Evolutionary conservation across 148 eudicot genomes (phyloP).

Genomic region (Selenicereus undatus): DNA sequence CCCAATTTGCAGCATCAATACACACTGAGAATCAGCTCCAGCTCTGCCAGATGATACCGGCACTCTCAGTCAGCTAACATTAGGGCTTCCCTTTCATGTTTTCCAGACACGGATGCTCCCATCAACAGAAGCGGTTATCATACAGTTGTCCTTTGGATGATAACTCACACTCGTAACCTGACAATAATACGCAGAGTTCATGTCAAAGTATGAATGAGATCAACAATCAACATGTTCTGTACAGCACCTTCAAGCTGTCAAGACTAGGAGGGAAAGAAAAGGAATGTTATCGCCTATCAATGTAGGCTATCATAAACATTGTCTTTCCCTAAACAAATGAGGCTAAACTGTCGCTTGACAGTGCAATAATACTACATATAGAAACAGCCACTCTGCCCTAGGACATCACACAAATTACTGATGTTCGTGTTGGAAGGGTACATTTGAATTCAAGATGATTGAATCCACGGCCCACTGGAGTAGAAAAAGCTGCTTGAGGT

Average conservation of each 20-base stretch:
- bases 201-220: neutral
- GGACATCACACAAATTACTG: neutral
- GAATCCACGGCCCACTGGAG: neutral
- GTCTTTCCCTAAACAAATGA: neutral
- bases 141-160: conserved; percentile 89
- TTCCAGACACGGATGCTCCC: conserved; percentile 89
- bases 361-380: neutral
- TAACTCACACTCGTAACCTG: conserved; percentile 98
- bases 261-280: neutral
- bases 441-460: neutral
- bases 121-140: conserved; percentile 91
- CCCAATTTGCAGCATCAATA: neutral
- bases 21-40: neutral
- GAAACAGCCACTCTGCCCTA: neutral
- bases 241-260: neutral
- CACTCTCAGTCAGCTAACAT: neutral
- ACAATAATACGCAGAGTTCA: neutral
- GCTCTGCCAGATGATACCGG: neutral
- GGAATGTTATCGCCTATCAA: neutral
- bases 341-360: neutral
- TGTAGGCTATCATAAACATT: too few relatives aligned
- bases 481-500: neutral
- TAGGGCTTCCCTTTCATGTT: conserved; percentile 29
- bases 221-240: neutral
- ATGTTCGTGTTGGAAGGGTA: neutral